Percentiles rank a stretch among this genome's conserved stretches.
These are phyloP conservation scores for Macaranga tanarius DNA, from an alignment of 441 rosid genomes.

Conservation along the genomic window DNA sequence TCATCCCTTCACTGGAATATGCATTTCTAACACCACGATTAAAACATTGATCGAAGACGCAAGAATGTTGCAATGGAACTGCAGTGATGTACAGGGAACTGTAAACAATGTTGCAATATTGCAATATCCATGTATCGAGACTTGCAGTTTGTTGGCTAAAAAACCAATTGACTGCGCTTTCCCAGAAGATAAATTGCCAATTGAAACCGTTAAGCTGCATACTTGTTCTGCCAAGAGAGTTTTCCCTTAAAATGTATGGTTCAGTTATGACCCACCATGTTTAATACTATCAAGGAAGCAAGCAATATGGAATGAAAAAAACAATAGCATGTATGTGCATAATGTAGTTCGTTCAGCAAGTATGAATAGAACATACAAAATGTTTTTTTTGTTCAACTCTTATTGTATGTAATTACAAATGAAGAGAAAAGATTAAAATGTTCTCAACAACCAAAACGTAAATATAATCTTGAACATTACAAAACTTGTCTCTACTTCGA, in stretches of 20 bases:
- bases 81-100: slow-evolving; percentile 57
- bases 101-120: slow-evolving; percentile 41
- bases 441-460: neutral
- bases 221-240: slow-evolving; percentile 30
- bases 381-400: no score
- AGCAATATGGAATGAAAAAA: neutral
- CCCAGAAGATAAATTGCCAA: slow-evolving; percentile 53
- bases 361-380: no score
- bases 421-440: no score
- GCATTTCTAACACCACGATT: slow-evolving; percentile 61
- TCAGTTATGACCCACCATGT: neutral
- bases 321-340: neutral
- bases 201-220: slow-evolving; percentile 43
- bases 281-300: neutral
- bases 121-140: slow-evolving; percentile 33
- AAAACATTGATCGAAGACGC: slow-evolving; percentile 35
- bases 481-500: neutral
- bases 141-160: slow-evolving; percentile 46
- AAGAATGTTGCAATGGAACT: slow-evolving; percentile 57
- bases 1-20: slow-evolving; percentile 56
- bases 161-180: slow-evolving; percentile 45
- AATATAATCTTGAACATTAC: neutral
- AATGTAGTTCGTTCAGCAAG: neutral
- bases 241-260: neutral
- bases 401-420: no score